Conservation (phyloP, 345 rosid species). For the Eucalyptus curtisii region DNA sequence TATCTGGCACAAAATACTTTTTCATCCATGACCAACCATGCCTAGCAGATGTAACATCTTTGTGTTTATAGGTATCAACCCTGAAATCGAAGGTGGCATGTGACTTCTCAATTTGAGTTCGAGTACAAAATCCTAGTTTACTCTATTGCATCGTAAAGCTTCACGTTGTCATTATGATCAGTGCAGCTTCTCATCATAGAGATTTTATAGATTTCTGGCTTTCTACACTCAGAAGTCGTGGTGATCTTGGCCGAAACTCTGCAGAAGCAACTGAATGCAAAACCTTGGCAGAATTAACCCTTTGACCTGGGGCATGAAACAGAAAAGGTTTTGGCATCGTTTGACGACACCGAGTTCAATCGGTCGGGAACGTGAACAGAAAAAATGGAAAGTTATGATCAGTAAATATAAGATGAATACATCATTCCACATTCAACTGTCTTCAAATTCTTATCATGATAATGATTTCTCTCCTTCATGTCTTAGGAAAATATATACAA, state of each 20-base stretch:
- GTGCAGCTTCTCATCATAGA: not conserved
- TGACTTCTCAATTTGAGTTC: not conserved
- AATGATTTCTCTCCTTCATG: not conserved
- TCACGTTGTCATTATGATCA: not conserved
- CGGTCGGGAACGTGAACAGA: not conserved
- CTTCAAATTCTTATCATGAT: not conserved
- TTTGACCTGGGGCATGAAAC: not conserved
- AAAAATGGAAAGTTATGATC: not conserved
- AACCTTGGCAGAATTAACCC: not conserved
- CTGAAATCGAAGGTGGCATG: not conserved
- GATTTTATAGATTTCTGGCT: not conserved
- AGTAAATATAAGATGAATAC: not conserved
- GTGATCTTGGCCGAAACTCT: not conserved
- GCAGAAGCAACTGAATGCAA: not conserved
- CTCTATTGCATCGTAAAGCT: not conserved
- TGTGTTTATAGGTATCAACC: not conserved
- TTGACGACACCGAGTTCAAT: not conserved
- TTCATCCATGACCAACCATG: not conserved
- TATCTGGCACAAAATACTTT: not conserved
- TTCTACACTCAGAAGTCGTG: not conserved
- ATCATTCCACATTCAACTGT: not conserved
- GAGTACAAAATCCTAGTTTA: not conserved
- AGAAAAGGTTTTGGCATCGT: not conserved
- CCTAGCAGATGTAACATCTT: not conserved
- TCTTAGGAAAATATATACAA: not conserved